Evolutionary conservation across 192 early-diverging fungal genomes (phyloP).

Genomic region (Coemansia interrupta): DNA sequence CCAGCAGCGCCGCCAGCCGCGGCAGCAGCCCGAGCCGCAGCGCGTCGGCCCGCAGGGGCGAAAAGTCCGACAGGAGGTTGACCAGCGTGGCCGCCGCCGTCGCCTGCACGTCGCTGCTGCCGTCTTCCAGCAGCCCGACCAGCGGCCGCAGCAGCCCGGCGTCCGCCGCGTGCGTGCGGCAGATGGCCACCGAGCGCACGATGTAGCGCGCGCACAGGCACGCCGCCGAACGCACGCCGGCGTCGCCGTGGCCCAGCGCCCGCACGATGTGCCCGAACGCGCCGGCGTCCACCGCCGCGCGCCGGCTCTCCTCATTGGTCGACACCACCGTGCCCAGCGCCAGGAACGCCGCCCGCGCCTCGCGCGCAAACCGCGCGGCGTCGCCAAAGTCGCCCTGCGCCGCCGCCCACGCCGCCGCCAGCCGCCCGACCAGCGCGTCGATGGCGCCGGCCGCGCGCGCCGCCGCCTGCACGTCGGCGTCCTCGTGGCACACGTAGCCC

Average conservation of each 20-base stretch:
- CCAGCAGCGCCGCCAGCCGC: conserved; percentile 23
- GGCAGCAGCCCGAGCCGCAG: conserved; percentile 37
- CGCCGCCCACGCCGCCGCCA: conserved; percentile 24
- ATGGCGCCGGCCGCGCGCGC: conserved; percentile 42
- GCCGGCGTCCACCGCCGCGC: conserved; percentile 29
- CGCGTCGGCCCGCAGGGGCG: conserved; percentile 37
- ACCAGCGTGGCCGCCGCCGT: conserved; percentile 43
- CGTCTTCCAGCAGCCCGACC: conserved; percentile 19
- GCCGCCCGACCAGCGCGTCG: conserved; percentile 21
- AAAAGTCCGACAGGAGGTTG: conserved; percentile 43
- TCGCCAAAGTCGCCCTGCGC: conserved; percentile 42
- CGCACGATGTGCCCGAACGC: conserved; percentile 29
- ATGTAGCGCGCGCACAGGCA: conserved; percentile 51
- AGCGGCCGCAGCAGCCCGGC: conserved; percentile 41
- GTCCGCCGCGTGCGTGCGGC: conserved; percentile 48
- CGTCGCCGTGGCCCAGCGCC: conserved; percentile 33
- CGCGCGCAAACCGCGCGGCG: conserved; percentile 12
- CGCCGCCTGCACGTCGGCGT: conserved; percentile 42
- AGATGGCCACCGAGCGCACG: conserved; percentile 48
- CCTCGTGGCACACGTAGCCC: conserved; percentile 51
- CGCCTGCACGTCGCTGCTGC: conserved; percentile 26
- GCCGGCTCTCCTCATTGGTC: conserved; percentile 41
- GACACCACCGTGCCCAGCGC: conserved; percentile 49
- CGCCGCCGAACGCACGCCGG: conserved; percentile 35
- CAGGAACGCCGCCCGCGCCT: conserved; percentile 27